Evolutionary conservation across 2,329 filamentous ascomycete genomes (phyloP).

Genomic region (Diplocarpon rosae): DNA sequence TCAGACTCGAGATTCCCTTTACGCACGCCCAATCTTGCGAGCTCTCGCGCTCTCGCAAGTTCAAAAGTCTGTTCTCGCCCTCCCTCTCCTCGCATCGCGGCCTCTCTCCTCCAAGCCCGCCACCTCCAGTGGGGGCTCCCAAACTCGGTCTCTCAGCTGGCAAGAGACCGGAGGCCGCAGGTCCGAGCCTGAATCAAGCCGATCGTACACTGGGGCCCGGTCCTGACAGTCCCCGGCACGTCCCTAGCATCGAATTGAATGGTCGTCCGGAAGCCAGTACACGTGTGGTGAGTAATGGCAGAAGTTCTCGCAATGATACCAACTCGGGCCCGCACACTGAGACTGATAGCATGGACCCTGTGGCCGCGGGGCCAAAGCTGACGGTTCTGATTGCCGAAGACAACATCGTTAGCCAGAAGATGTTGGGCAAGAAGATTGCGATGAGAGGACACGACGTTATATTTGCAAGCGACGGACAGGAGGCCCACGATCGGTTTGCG

Average conservation of each 20-base stretch:
- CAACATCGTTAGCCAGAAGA: conserved; percentile 72
- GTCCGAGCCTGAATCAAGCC: too few species aligned
- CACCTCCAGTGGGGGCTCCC: not conserved
- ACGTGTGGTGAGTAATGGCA: too few species aligned
- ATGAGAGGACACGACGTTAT: conserved; percentile 64
- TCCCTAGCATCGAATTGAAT: too few species aligned
- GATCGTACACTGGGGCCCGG: too few species aligned
- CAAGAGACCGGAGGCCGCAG: too few species aligned
- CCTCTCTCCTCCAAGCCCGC: not conserved
- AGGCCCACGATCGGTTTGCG: conserved; percentile 65
- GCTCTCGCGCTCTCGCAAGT: not conserved
- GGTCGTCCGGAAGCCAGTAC: too few species aligned
- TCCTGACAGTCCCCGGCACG: too few species aligned
- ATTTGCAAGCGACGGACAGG: conserved; percentile 61
- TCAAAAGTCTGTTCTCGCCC: conserved; percentile 1
- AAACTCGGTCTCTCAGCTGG: not conserved
- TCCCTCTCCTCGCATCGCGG: not conserved
- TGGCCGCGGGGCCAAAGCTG: not conserved
- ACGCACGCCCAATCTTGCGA: conserved; percentile 6
- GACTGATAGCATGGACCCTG: conserved; percentile 32
- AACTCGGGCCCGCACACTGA: conserved; percentile 36
- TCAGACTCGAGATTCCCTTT: conserved; percentile 18
- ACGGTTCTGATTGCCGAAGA: conserved; percentile 70
- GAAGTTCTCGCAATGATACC: too few species aligned
- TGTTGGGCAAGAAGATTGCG: conserved; percentile 60